These are phyloP conservation scores for Yamadazyma kitorensis DNA, from an alignment of 805 yeast genomes.

Conservation along the genomic window DNA sequence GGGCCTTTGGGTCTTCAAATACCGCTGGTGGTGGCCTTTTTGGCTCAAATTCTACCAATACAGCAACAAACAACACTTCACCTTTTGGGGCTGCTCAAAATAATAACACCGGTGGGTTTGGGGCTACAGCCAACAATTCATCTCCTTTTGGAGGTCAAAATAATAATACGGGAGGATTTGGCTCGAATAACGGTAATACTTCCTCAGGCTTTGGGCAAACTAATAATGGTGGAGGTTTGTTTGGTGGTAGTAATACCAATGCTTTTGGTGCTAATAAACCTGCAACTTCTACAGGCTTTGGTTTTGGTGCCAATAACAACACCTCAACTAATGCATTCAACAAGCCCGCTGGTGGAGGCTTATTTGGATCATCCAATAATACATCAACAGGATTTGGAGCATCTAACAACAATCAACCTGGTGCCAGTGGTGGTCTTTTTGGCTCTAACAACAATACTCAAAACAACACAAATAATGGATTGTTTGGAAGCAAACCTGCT, in stretches of 20 bases:
- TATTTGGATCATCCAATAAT: constrained; percentile 24
- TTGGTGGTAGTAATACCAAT: constrained; percentile 19
- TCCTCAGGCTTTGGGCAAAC: constrained; percentile 8
- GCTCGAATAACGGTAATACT: constrained; percentile 17
- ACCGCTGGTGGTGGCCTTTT: constrained; percentile 16
- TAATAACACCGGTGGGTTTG: constrained; percentile 31
- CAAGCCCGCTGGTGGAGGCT: constrained; percentile 26
- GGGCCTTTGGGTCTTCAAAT: constrained; percentile 13
- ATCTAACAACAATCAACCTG: constrained; percentile 16
- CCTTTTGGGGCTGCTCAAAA: constrained; percentile 28
- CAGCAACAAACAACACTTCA: constrained; percentile 5
- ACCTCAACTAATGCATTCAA: constrained; percentile 21
- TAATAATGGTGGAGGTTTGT: constrained; percentile 15
- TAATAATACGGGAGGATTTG: constrained; percentile 23
- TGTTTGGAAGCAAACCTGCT: constrained; percentile 23
- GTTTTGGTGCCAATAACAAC: constrained; percentile 13
- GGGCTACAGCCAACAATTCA: constrained; percentile 25
- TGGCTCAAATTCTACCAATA: constrained; percentile 26
- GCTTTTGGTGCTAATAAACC: constrained; percentile 30
- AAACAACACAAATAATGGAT: constrained; percentile 22
- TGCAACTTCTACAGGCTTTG: constrained; percentile 11
- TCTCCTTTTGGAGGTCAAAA: constrained; percentile 12
- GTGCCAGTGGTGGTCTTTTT: constrained; percentile 22
- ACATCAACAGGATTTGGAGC: constrained; percentile 20
- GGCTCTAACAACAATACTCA: constrained; percentile 10